These are phyloP conservation scores for Coelastrella sp. DNA, from an alignment of 139 green algal genomes.

Conservation along the genomic window DNA sequence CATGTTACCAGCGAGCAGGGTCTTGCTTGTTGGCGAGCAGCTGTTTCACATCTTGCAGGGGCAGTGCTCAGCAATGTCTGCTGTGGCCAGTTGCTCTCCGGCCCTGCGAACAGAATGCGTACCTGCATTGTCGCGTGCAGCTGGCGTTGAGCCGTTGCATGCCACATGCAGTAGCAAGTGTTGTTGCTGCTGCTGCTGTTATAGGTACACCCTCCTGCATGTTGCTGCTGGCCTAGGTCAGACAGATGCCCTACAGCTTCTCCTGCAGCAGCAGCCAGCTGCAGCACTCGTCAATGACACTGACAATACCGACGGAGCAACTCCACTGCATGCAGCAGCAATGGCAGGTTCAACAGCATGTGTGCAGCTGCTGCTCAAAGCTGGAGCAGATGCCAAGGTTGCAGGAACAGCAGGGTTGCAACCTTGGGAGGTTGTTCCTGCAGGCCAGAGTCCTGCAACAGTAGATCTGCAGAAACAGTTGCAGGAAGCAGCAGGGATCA, in stretches of 20 bases:
- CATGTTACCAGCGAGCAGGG: no score
- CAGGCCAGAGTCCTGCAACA: neutral
- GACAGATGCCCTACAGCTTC: slow-evolving; percentile 19
- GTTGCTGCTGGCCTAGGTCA: slow-evolving; percentile 63
- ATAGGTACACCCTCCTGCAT: slow-evolving; percentile 71
- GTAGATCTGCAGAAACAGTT: neutral
- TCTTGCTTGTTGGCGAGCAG: no score
- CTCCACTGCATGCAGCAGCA: slow-evolving; percentile 65
- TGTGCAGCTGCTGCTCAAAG: slow-evolving; percentile 62
- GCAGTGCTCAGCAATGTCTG: no score
- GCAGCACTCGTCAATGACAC: slow-evolving; percentile 25
- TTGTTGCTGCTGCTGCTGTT: neutral
- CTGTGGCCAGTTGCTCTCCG: no score
- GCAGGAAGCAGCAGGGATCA: neutral
- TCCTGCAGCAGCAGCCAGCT: slow-evolving; percentile 28
- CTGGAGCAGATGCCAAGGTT: neutral
- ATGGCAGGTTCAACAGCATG: slow-evolving; percentile 51
- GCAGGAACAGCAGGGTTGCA: slow-evolving; percentile 8
- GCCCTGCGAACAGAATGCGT: no score
- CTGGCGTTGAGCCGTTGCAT: no score
- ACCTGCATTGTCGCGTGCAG: no score
- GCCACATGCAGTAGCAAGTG: no score
- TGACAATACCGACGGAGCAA: slow-evolving; percentile 43
- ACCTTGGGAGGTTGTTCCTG: slow-evolving; percentile 21
- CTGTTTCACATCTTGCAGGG: no score